Conservation (phyloP, 441 rosid genomes). For the Mallotus japonicus region DNA sequence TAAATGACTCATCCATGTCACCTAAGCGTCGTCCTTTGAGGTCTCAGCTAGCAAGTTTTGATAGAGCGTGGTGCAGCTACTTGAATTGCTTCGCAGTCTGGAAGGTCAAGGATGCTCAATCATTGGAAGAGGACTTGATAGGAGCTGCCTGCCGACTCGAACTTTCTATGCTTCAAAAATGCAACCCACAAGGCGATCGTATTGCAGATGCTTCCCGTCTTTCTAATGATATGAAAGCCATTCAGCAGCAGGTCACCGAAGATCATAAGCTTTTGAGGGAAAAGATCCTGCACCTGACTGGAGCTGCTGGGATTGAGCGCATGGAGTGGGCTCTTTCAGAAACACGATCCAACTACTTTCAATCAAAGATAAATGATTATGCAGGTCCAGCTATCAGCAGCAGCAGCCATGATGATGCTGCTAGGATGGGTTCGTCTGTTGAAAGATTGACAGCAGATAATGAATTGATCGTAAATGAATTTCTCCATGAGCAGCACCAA, state of each 20-base stretch:
- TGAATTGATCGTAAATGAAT: slow-evolving; percentile 76
- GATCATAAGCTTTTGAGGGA: slow-evolving; percentile 86
- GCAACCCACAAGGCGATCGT: slow-evolving; percentile 57
- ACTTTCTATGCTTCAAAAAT: slow-evolving; percentile 91
- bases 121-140: slow-evolving; percentile 83
- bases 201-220: slow-evolving; percentile 43
- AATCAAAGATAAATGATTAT: slow-evolving; percentile 49
- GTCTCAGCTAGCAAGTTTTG: too few relatives aligned
- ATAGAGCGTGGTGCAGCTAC: slow-evolving; percentile 74
- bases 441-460: slow-evolving; percentile 48
- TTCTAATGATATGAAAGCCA: too few relatives aligned
- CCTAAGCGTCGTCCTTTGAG: slow-evolving; percentile 18
- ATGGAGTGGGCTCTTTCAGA: slow-evolving; percentile 82
- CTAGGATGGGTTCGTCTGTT: slow-evolving; percentile 19
- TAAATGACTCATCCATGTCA: slow-evolving; percentile 13
- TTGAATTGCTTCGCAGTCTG: slow-evolving; percentile 82
- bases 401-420: slow-evolving; percentile 32
- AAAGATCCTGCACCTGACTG: slow-evolving; percentile 73
- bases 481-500: slow-evolving; percentile 48
- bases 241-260: slow-evolving; percentile 54
- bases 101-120: slow-evolving; percentile 94
- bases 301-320: slow-evolving; percentile 68
- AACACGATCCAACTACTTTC: slow-evolving; percentile 58
- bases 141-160: slow-evolving; percentile 99
- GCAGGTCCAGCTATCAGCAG: slow-evolving; percentile 32